Evolutionary conservation across 805 yeast genomes (phyloP), one percentile per base, ranked within the genome.

Genomic region (Spathaspora hagerdaliae): DNA sequence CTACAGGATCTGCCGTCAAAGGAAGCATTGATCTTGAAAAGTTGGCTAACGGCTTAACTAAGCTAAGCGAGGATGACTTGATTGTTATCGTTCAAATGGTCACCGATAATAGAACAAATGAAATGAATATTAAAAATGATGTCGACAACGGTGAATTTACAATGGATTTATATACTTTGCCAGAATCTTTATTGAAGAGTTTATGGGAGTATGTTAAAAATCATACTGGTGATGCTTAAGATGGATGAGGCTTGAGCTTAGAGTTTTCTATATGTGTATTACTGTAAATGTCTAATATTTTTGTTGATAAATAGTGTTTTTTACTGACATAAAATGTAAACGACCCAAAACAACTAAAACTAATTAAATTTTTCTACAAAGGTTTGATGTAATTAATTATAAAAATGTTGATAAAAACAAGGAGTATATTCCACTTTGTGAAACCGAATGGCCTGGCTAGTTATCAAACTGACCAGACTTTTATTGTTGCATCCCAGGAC

Each of bases 121-220:
- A 92, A 41, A 92, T 92, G 96, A 90, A 86, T 67, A 85, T 92
- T 56, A 91, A 91, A 63, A 92, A 94, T 64, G 96, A 92, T 59
- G 90, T 88, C 42, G 98, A 92, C 51, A 92, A 88, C 57, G 99
- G 99, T 43, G 98, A 94, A 71, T 92, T 94, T 65, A 89, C 96
- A 44, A 88, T 92, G 87, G 99, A 92, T 69, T 77, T 92, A 55
- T 91, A 82, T 66, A 91, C 97, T 27, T 74, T 92, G 54, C 98
- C 98, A 15, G 97, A 92, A 62, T 81, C 86, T 36, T 73, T 94
- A 62, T 77, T 94, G 62, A 89, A 87, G 72, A 87, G 95, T 74
- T 76, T 92, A 66, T 90, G 95, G 95, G 98, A 92, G 53, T 91
- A 86, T 63, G 96, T 92, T 36, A 83, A 83, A 67, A 87, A 85